Percentiles rank a stretch among this genome's conserved stretches.
Conservation (phyloP, 805 yeast species). For the Candida chilensis region DNA sequence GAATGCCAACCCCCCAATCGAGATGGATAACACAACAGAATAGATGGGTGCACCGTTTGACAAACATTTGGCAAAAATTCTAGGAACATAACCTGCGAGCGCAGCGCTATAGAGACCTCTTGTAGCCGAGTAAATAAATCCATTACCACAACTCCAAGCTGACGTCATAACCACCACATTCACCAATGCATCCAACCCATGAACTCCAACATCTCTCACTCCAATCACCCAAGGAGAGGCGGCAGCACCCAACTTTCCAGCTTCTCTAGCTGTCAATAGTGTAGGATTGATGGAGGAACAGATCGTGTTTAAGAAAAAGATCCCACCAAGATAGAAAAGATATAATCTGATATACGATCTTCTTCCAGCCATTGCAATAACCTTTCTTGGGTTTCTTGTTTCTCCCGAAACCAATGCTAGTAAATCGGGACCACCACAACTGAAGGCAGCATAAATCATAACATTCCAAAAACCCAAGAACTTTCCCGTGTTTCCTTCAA, state of each 20-base stretch:
- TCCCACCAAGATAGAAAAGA: constrained; percentile 27
- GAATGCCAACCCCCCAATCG: constrained; percentile 25
- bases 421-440: constrained; percentile 52
- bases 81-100: constrained; percentile 24
- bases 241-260: too few species aligned
- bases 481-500: constrained; percentile 47
- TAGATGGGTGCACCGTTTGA: constrained; percentile 26
- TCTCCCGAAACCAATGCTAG: constrained; percentile 53
- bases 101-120: constrained; percentile 27
- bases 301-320: constrained; percentile 22
- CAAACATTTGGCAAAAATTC: constrained; percentile 22
- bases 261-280: constrained; percentile 10
- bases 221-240: constrained; percentile 29
- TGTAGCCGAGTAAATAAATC: constrained; percentile 26
- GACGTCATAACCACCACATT: constrained; percentile 22
- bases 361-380: constrained; percentile 21
- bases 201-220: constrained; percentile 24
- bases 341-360: constrained; percentile 24
- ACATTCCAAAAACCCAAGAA: constrained; percentile 59
- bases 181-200: constrained; percentile 22
- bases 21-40: constrained; percentile 22
- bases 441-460: constrained; percentile 54
- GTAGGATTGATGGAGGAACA: constrained; percentile 23
- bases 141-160: constrained; percentile 31
- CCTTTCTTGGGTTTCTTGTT: constrained; percentile 24